phyloP scores from a whole-genome alignment of 2,329 filamentous ascomycete genomes.

The Pseudogymnoascus sp. region DNA sequence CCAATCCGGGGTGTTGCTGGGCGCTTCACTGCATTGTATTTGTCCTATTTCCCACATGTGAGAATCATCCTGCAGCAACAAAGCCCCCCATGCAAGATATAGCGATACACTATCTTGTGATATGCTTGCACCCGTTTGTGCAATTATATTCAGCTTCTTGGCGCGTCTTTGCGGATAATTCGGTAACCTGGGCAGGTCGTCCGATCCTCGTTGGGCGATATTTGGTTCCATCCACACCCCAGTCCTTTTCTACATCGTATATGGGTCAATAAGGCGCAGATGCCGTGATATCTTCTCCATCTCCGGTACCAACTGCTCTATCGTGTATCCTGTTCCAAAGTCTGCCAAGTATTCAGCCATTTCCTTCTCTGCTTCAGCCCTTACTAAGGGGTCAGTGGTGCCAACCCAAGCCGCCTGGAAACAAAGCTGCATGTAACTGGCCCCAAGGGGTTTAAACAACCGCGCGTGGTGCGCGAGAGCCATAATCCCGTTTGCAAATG shows the following conservation, averaged over 20 bases:
- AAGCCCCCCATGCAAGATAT: neutral
- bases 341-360: neutral
- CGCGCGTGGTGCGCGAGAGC: conserved; percentile 23
- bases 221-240: neutral
- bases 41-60: neutral
- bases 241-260: neutral
- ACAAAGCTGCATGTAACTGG: conserved; percentile 27
- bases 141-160: neutral
- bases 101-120: neutral
- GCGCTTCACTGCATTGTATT: neutral
- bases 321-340: neutral
- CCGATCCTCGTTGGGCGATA: neutral
- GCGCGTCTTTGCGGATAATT: neutral
- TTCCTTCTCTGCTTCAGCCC: neutral
- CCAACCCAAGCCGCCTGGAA: conserved; percentile 25
- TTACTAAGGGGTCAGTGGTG: neutral
- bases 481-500: conserved; percentile 26
- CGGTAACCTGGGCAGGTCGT: neutral
- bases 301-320: neutral
- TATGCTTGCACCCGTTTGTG: neutral
- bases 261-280: neutral
- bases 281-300: neutral
- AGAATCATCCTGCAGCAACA: neutral
- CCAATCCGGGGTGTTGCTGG: neutral
- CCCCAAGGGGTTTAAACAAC: conserved; percentile 29